A percentile compares a stretch with the other conserved stretches of the same genome.
Evolutionary conservation across 73 alveolate species (phyloP).

Genomic region (Paramecium sexaurelia): DNA sequence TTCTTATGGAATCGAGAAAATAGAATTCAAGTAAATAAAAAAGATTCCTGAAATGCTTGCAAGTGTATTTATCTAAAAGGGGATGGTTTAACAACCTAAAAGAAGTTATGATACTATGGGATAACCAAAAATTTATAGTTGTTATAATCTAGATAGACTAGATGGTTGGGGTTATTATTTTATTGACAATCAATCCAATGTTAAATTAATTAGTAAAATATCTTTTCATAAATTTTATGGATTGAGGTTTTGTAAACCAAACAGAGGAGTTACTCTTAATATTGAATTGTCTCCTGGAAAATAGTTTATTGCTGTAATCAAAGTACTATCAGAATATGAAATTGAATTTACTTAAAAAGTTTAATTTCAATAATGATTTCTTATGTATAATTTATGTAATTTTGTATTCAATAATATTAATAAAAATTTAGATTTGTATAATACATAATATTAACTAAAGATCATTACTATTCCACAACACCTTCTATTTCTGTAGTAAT

Average conservation of each 20-base stretch:
- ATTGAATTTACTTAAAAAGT: background rate
- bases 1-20: background rate
- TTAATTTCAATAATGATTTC: background rate
- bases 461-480: background rate
- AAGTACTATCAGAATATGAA: conserved; percentile 3
- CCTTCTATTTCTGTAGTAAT: background rate
- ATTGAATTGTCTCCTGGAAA: background rate
- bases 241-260: background rate
- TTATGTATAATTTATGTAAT: background rate
- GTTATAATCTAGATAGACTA: background rate
- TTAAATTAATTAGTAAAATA: background rate
- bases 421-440: background rate
- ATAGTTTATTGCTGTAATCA: background rate
- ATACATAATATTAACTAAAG: background rate
- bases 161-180: conserved; percentile 22
- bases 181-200: background rate
- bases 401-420: background rate
- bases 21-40: background rate
- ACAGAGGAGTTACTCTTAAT: background rate
- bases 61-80: background rate
- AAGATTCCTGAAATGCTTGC: background rate
- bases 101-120: background rate
- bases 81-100: background rate
- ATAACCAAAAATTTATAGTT: background rate
- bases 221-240: background rate